Evolutionary conservation across 306 rosid genomes (phyloP).

Genomic region (Styphnolobium japonicum): DNA sequence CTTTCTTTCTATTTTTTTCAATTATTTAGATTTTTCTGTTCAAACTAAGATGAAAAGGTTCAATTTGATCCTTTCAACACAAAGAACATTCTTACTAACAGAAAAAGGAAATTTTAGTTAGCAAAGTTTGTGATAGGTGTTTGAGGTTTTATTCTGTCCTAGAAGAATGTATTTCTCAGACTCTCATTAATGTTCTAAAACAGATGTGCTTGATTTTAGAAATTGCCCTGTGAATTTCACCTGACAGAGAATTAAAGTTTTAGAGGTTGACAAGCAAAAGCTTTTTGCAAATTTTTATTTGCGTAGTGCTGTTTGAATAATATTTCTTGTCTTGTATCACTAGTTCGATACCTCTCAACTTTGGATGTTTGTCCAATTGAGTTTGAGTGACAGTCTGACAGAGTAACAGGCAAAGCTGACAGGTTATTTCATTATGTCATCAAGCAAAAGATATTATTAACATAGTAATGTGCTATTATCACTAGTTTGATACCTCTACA

Average conservation of each 20-base stretch:
- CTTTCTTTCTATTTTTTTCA: background rate
- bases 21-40: no score
- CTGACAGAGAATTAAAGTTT: background rate
- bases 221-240: background rate
- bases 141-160: no score
- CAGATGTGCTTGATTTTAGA: background rate
- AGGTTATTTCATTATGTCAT: background rate
- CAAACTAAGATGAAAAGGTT: background rate
- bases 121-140: no score
- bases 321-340: background rate
- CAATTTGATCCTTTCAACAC: background rate
- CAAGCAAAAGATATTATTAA: background rate
- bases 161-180: no score
- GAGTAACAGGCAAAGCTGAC: background rate
- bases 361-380: background rate
- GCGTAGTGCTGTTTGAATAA: background rate
- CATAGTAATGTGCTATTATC: background rate
- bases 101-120: background rate
- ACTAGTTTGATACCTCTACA: no score
- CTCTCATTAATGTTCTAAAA: background rate
- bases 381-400: background rate
- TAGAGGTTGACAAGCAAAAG: background rate
- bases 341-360: background rate
- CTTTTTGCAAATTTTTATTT: background rate
- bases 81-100: background rate